Base-by-base conservation (phyloP, 257 asterid genomes). In the Lithospermum erythrorhizon region DNA sequence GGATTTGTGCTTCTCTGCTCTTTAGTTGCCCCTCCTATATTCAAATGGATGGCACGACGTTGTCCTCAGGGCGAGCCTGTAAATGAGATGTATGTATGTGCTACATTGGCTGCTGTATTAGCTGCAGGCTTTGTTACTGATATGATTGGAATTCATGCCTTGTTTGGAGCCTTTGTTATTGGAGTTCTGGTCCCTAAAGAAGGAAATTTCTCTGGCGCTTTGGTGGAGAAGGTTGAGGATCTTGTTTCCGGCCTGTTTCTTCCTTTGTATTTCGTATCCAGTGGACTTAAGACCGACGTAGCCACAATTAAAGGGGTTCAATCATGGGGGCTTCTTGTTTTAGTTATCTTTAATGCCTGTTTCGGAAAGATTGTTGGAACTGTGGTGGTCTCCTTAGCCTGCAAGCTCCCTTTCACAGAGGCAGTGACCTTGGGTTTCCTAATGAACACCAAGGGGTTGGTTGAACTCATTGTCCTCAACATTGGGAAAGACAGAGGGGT, bases 361-460 rank as follows among this genome's bases (percentile, higher is more conserved):
- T 76, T 81, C 2, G 90, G 90, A 55, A 83, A 83, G 74, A 78
- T 83, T 23, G 72, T 70, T 7, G 87, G 90, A 27, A 83, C 90
- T 1, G 11, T 83, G 57, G 14, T 70, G 30, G 79, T 80, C 61
- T 80, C 87, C 13, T 58, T 73, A 27, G 62, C 65, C 56, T 73
- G 76, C 68, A 70, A 60, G 72, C 21, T 83, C 58, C 87, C 83
- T 10, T 25, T 78, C 5, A 72, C 58, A 56, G 90, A 81, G 79
- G 83, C 90, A 4, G 1, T 83, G 11, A 68, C 90, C 9, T 72
- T 83, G 14, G 90, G 90, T 27, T 74, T 83, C 67, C 57, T 83
- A 70, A 83, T 83, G 90, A 83, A 83, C 70, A 83, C 90, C 21
- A 83, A 83, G 74, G 90, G 90, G n/a, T 57, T 83, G 29, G 90